phyloP scores from a whole-genome alignment of 139 green algal genomes.

The Coelastrella sp. region DNA sequence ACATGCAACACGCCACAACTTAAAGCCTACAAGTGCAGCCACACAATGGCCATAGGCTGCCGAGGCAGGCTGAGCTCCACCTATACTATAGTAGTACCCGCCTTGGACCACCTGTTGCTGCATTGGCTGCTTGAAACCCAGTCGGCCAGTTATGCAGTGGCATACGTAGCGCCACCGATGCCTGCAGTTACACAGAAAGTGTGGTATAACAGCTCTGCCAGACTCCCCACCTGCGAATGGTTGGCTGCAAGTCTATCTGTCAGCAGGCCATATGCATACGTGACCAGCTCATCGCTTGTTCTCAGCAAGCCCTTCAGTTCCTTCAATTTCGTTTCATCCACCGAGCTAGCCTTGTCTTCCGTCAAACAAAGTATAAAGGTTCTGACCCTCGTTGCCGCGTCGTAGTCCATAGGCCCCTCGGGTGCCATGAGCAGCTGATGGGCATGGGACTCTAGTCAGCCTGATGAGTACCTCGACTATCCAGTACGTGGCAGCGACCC shows the following conservation, averaged over 20 bases:
- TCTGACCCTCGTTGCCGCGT: background rate
- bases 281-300: background rate
- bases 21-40: too few relatives aligned
- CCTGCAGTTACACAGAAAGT: too few relatives aligned
- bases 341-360: background rate
- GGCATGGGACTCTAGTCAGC: background rate
- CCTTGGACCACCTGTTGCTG: too few relatives aligned
- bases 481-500: too few relatives aligned
- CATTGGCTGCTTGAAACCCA: too few relatives aligned
- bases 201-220: background rate
- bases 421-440: background rate
- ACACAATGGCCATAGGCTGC: too few relatives aligned
- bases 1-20: too few relatives aligned
- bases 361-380: background rate
- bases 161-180: too few relatives aligned
- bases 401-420: conserved; percentile 11
- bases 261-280: background rate
- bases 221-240: background rate
- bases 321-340: background rate
- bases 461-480: background rate
- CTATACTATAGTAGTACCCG: too few relatives aligned
- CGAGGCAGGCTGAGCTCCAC: too few relatives aligned
- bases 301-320: conserved; percentile 25
- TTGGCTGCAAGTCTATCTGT: conserved; percentile 17
- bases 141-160: too few relatives aligned